Evolutionary conservation across 129 eudicot genomes (phyloP).

Genomic region (Logfia minima): DNA sequence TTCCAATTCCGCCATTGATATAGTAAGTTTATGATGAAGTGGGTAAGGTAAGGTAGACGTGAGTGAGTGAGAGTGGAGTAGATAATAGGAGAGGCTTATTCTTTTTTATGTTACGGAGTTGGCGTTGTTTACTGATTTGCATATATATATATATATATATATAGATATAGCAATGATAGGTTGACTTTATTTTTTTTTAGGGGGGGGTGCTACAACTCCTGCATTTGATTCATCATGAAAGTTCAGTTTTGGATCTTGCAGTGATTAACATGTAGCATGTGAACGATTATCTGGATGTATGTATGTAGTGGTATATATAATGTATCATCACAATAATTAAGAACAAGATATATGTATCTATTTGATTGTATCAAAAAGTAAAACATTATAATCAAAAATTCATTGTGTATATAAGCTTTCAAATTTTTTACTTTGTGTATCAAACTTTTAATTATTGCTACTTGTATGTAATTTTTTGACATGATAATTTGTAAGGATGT

Average conservation of each 20-base stretch:
- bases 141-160: neutral
- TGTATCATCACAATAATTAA: too few relatives aligned
- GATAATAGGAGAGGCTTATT: slow-evolving; percentile 35
- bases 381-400: too few relatives aligned
- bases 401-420: too few relatives aligned
- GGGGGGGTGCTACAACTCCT: neutral
- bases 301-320: neutral
- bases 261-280: slow-evolving; percentile 25
- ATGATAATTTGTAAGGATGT: too few relatives aligned
- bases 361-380: neutral
- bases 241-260: slow-evolving; percentile 28
- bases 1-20: slow-evolving; percentile 48
- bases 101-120: slow-evolving; percentile 27
- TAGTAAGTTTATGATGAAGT: slow-evolving; percentile 31
- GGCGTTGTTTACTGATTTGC: slow-evolving; percentile 17
- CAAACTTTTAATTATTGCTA: too few relatives aligned
- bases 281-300: slow-evolving; percentile 5
- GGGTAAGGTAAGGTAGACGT: slow-evolving; percentile 28
- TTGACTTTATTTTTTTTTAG: slow-evolving; percentile 40
- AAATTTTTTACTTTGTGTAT: too few relatives aligned
- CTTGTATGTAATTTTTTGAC: too few relatives aligned
- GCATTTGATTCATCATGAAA: slow-evolving; percentile 23
- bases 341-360: neutral
- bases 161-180: slow-evolving; percentile 31
- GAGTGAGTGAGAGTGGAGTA: slow-evolving; percentile 65